Base-by-base conservation (phyloP, 2,329 filamentous ascomycete species). In the Alternaria conjuncta region DNA sequence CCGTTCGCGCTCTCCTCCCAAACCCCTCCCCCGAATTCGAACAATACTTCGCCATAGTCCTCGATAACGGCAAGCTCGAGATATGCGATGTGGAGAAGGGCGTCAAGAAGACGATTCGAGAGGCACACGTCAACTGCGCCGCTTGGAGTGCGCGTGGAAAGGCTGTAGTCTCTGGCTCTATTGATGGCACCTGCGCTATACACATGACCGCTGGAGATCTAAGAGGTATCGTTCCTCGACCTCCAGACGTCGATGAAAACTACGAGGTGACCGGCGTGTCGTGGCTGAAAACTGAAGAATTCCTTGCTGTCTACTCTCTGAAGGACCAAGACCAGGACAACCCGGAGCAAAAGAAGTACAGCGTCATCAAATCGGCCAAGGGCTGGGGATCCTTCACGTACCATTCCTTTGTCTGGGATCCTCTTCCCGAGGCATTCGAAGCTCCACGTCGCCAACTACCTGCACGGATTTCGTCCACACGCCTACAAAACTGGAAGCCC, bases 131-230 rank as follows among this genome's bases (percentile, higher is more conserved):
- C 26, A 94, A 90, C 76, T 96, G 92, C 73, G 87, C 93, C 6
- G 90, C 92, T 60, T 99, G 96, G 96, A 99, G 96, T 79, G 91
- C 89, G 64, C 93, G 90, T 77, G 96, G 96, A 50, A 99, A 97
- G 78, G 95, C 98, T 77, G 84, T 99, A 46, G 90, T 97, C 47
- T 94, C 93, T 69, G 96, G 96, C 15, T 84, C 96, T 71, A 89
- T 86, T 7, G 89, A 97, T 80, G 96, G 96, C 61, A 90, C 89
- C 12, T 89, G 91, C 56, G 87, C 87, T 60, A 94, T 97, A 78
- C 90, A 98, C 87, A 93, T 92, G 8, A 92, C 92, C 0, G 88
- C 93, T 71, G 95, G 95, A 50, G 86, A 86, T 44, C 85, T 87
- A 26, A 96, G 95, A 81, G 94, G 86, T 36, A 86, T 90, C 56